These are phyloP conservation scores for Oryza longistaminata DNA, from an alignment of 176 grass and related monocot species.

Conservation along the genomic window DNA sequence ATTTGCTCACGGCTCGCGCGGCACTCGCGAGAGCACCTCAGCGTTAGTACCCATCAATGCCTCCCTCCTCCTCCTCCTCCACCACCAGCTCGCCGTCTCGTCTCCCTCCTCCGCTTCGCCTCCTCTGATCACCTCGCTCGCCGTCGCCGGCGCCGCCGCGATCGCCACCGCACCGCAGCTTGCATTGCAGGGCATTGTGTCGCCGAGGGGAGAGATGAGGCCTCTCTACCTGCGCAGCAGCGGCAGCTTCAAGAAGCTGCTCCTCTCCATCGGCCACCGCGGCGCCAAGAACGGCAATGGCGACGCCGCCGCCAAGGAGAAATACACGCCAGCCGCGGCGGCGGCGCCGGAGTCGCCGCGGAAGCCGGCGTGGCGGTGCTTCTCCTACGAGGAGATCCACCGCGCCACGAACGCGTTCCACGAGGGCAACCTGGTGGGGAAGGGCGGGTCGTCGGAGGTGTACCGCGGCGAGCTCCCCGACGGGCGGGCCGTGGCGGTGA, in stretches of 20 bases:
- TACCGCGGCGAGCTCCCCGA: constrained; percentile 70
- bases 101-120: neutral
- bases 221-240: constrained; percentile 22
- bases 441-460: constrained; percentile 85
- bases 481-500: constrained; percentile 70
- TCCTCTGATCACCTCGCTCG: neutral
- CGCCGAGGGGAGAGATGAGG: constrained; percentile 23
- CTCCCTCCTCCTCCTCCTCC: neutral
- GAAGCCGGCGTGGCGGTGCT: constrained; percentile 64
- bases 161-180: too few species aligned
- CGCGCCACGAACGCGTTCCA: constrained; percentile 58
- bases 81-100: neutral
- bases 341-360: constrained; percentile 3
- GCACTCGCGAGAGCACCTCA: neutral
- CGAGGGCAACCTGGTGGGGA: constrained; percentile 77
- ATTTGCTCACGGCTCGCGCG: constrained; percentile 19
- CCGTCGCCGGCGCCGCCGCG: neutral
- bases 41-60: constrained; percentile 44
- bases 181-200: too few species aligned
- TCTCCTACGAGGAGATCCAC: constrained; percentile 69
- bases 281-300: neutral
- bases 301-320: neutral
- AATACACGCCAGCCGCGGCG: neutral
- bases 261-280: constrained; percentile 39
- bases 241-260: constrained; percentile 46